Conservation (phyloP, 192 early-diverging fungal species). For the Podila clonocystis region DNA sequence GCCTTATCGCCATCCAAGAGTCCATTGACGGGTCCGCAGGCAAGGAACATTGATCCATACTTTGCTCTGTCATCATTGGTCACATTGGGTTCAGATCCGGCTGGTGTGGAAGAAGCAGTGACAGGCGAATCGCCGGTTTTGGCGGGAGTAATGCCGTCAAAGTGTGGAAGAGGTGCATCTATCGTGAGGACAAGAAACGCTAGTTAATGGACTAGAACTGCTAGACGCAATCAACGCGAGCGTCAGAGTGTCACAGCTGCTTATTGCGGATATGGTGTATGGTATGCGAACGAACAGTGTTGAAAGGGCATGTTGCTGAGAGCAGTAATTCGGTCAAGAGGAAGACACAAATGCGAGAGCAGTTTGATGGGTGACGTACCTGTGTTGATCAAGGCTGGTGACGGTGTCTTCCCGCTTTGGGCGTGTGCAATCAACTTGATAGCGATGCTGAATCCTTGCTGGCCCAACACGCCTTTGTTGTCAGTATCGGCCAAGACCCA, state of each 20-base stretch:
- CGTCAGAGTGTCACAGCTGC: neutral
- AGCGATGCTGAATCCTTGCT: constrained; percentile 78
- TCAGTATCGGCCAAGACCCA: constrained; percentile 89
- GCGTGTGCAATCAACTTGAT: constrained; percentile 91
- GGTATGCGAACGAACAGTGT: neutral
- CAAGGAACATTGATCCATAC: constrained; percentile 48
- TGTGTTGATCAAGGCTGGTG: constrained; percentile 57
- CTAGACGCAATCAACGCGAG: neutral
- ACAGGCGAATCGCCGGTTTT: constrained; percentile 8
- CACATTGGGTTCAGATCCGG: constrained; percentile 35
- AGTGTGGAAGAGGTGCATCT: constrained; percentile 66
- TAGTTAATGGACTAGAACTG: neutral
- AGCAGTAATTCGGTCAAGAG: neutral
- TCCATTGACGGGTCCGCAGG: constrained; percentile 42
- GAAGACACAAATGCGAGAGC: neutral
- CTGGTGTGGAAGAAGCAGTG: constrained; percentile 8
- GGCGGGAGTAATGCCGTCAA: constrained; percentile 60
- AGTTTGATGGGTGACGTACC: constrained; percentile 52
- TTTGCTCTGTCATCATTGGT: constrained; percentile 38
- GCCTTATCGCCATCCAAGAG: constrained; percentile 73
- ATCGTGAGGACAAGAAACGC: neutral
- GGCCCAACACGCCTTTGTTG: constrained; percentile 78
- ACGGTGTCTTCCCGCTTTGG: constrained; percentile 75
- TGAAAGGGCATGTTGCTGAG: constrained; percentile 1
- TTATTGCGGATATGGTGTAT: too few species aligned